Conservation (phyloP, 2,329 filamentous ascomycete species). For the Trichocomaceae sp. region DNA sequence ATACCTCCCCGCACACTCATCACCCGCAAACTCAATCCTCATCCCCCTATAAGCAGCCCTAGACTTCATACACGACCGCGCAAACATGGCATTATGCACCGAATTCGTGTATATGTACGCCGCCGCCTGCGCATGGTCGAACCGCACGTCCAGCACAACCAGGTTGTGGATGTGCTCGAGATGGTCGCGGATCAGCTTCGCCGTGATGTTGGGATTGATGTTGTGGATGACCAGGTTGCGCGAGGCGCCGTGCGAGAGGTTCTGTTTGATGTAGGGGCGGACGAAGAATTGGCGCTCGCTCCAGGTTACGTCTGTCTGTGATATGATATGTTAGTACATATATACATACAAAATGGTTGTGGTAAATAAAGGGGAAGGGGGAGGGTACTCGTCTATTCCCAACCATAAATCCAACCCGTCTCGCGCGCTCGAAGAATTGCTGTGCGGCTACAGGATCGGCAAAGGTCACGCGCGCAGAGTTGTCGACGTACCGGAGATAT, state of each 20-base stretch:
- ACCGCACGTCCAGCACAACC: constrained; percentile 59
- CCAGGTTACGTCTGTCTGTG: constrained; percentile 63
- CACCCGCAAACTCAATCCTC: constrained; percentile 63
- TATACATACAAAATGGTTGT: constrained; percentile 1
- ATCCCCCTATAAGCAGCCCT: constrained; percentile 61
- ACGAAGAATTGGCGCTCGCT: constrained; percentile 64
- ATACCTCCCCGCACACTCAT: constrained; percentile 59
- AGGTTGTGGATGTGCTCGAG: constrained; percentile 79
- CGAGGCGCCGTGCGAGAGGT: constrained; percentile 60
- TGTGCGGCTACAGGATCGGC: constrained; percentile 56
- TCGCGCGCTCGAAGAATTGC: constrained; percentile 59
- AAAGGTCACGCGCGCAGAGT: constrained; percentile 62
- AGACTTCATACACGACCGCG: constrained; percentile 69
- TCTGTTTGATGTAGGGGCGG: constrained; percentile 55
- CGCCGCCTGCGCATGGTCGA: constrained; percentile 46
- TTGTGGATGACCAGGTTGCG: constrained; percentile 66
- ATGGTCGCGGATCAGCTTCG: constrained; percentile 60
- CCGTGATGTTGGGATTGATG: constrained; percentile 54
- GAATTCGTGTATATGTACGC: constrained; percentile 71
- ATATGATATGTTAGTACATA: not conserved
- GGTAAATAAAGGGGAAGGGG: not conserved
- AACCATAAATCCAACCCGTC: constrained; percentile 61
- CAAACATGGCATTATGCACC: constrained; percentile 67
- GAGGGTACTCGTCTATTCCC: constrained; percentile 56
- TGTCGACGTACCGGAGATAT: constrained; percentile 54